These are phyloP conservation scores for Penicillium janthinellum DNA, from an alignment of 2,329 filamentous ascomycete species.

Conservation along the genomic window DNA sequence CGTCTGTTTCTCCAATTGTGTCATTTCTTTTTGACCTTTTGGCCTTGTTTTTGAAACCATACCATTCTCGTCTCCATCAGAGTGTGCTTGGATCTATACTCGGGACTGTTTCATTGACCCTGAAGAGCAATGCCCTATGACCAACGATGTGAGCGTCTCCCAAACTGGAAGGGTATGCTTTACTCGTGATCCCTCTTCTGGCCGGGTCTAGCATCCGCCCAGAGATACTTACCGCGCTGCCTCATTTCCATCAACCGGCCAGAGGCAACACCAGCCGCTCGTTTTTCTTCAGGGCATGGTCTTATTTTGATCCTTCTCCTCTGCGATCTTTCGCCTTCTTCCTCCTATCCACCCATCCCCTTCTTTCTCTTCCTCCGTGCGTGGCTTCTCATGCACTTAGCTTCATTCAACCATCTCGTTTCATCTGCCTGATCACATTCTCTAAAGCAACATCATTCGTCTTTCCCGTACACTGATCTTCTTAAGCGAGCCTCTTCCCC, in stretches of 20 bases:
- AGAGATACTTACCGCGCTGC: constrained; percentile 10
- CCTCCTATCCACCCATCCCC: background rate
- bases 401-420: background rate
- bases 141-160: constrained; percentile 12
- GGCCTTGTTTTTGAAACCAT: constrained; percentile 11
- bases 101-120: constrained; percentile 9
- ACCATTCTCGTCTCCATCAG: constrained; percentile 3
- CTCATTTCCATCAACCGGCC: constrained; percentile 1
- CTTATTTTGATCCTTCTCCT: constrained; percentile 10
- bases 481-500: background rate
- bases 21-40: constrained; percentile 3
- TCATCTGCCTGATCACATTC: background rate
- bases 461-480: background rate
- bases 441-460: background rate
- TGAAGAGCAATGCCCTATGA: constrained; percentile 7
- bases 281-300: constrained; percentile 11
- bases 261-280: constrained; percentile 5
- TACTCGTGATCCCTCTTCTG: constrained; percentile 21
- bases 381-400: background rate
- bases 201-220: constrained; percentile 10
- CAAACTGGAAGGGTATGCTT: constrained; percentile 16
- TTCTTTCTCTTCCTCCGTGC: background rate
- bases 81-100: constrained; percentile 11
- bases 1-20: background rate
- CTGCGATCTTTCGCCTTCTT: background rate